Conservation (phyloP, 2,329 filamentous ascomycete species). For the Claviceps capensis region DNA sequence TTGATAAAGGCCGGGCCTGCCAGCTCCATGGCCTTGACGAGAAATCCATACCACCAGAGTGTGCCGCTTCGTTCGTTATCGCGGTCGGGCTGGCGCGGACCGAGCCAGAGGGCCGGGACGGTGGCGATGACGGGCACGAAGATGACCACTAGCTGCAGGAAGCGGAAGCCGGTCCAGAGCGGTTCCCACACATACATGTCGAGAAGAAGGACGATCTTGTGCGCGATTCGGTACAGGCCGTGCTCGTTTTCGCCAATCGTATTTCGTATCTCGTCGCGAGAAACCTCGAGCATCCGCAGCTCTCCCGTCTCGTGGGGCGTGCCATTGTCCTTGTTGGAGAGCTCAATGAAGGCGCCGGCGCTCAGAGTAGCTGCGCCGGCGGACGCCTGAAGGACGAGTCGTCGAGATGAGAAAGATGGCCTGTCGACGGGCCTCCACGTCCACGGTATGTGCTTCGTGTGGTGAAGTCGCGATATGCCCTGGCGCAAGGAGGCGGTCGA, state of each 20-base stretch:
- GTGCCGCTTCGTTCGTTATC: constrained; percentile 71
- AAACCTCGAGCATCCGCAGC: constrained; percentile 74
- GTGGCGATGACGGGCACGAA: constrained; percentile 81
- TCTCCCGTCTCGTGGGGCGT: constrained; percentile 53
- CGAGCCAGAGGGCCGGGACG: constrained; percentile 72
- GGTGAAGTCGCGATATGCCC: constrained; percentile 13
- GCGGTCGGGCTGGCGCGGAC: constrained; percentile 43
- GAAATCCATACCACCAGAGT: constrained; percentile 85
- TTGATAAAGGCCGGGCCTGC: constrained; percentile 97
- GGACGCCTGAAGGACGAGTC: constrained; percentile 24
- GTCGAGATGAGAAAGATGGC: constrained; percentile 6
- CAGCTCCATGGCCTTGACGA: constrained; percentile 81
- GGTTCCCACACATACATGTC: constrained; percentile 73
- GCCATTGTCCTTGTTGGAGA: constrained; percentile 41
- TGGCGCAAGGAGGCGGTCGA: constrained; percentile 10
- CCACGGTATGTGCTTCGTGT: constrained; percentile 16
- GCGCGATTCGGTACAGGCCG: constrained; percentile 43
- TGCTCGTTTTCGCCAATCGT: constrained; percentile 47
- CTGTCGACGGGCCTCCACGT: background rate
- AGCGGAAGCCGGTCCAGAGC: constrained; percentile 72
- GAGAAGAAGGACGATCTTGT: constrained; percentile 50
- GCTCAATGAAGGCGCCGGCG: constrained; percentile 42
- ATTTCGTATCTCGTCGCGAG: constrained; percentile 62
- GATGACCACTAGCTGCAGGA: constrained; percentile 72
- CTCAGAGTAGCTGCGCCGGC: constrained; percentile 32